Evolutionary conservation across 768 basidiomycete genomes (phyloP), one percentile per base, ranked within the genome.

Genomic region (Agrocybe chaxingu): DNA sequence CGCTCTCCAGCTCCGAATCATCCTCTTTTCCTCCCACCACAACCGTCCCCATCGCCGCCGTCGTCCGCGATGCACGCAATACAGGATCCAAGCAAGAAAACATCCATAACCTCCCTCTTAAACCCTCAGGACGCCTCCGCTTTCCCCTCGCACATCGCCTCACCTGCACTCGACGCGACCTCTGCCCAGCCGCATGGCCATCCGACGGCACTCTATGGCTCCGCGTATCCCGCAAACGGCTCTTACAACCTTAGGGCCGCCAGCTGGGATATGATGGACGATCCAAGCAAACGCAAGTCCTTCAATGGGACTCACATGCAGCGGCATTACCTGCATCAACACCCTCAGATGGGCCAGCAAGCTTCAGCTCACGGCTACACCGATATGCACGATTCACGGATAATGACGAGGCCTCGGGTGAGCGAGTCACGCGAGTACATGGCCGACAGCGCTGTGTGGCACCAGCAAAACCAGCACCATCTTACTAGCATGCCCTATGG

Each of bases 181-280:
- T 61, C 58, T 18, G 51, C 12, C 37, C 62, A 61, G 19, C 52
- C 64, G 13, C 66, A 68, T 54, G 52, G 36, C 29, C 61, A 61
- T 42, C 48, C 59, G 19, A 30, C 45, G 42, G 52, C 50, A 41
- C 52, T 48, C 2, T 70, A 68, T 51, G 51, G 51, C 7, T 44
- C 61, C 12, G 45, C 58, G 19, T 73, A 64, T 53, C 46, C 40
- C 4, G 50, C 68, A 32, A 56, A 49, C 8, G 48, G 69, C 8
- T 63, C 75, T 18, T 86, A 74, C 57, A 74, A 79, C 59, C 76
- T 86, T n/a, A 75, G 81, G 36, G 79, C 82, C 8, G 85, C 85
- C 4, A 81, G 66, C 58, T 86, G 85, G 83, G 64, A 61, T 16
- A 55, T 54, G 1, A 29, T 62, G 56, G 46, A 67, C 56, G 42